Evolutionary conservation across 352 stramenopile genomes (phyloP), one percentile per base, ranked within the genome.

Genomic region (Phytophthora citricola): DNA sequence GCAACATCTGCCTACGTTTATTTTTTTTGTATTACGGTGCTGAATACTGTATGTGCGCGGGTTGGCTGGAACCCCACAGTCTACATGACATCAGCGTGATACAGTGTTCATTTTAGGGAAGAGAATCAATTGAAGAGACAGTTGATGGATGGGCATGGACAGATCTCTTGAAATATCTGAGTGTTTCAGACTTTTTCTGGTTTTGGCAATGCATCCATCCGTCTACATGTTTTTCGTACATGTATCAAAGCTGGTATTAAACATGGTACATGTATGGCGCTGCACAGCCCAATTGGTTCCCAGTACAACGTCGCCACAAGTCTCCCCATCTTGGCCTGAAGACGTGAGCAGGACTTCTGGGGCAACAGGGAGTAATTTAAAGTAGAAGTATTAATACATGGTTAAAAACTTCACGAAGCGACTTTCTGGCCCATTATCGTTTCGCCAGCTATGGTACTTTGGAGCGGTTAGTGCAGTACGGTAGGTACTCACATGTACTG

Each of bases 81-180:
- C 17, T 20, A 20, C 17, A 20, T 20, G 17, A 20, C 17, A 20
- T 20, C 17, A 20, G 38, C 17, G 58, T 65, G 47, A 59, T 60
- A 59, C 12, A 66, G 22, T 27, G 8, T 14, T 64, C 17, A 20
- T 20, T 1, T 31, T 7, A 6, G 27, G 5, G 29, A 9, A 14
- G 31, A 36, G 31, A 36, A 36, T 36, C 31, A 36, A 36, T 14
- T 8, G 31, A 36, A 36, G 31, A 36, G 31, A 36, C 31, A 36
- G 31, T 49, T 58, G 58, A 2, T n/a, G 38, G 58, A 66, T 66
- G 58, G 38, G 58, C 47, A 58, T 58, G 4, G 24, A 20, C 58
- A 47, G 48, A 60, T 66, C 58, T 53, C 29, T 52, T 27, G 44
- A 46, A 58, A 52, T 22, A 27, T 56, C 38, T 58, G 58, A 58